Evolutionary conservation across 2,329 filamentous ascomycete species (phyloP).

Genomic region (Decorospora gaudefroyi): DNA sequence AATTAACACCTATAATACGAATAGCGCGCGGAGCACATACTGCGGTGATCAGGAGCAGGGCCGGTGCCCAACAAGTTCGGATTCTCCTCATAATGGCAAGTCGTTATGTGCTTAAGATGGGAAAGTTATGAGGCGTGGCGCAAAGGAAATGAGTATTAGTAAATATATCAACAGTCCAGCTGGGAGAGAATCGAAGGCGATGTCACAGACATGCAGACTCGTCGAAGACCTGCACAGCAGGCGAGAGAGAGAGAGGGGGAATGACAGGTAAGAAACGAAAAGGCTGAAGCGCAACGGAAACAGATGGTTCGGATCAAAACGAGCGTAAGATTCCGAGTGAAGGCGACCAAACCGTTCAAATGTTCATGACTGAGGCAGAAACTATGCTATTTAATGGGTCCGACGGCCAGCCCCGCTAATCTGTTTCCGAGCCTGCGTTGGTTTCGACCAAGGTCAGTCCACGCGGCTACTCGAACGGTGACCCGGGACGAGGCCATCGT

Average conservation of each 20-base stretch:
- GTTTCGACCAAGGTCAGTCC: constrained; percentile 30
- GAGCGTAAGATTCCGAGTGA: constrained; percentile 36
- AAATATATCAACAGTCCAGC: constrained; percentile 46
- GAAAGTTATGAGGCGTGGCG: not conserved
- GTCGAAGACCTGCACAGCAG: constrained; percentile 46
- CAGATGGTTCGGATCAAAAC: constrained; percentile 31
- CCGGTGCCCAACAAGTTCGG: constrained; percentile 29
- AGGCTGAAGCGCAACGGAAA: constrained; percentile 19
- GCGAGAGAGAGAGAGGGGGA: constrained; percentile 20
- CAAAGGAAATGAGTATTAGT: constrained; percentile 31
- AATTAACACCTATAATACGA: constrained; percentile 21
- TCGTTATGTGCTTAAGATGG: not conserved
- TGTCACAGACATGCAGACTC: constrained; percentile 44
- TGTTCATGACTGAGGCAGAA: constrained; percentile 31
- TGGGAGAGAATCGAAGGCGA: constrained; percentile 33
- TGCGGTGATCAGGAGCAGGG: constrained; percentile 37
- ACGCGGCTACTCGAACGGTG: constrained; percentile 36
- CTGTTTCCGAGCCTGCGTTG: constrained; percentile 39
- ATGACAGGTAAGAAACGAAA: constrained; percentile 29
- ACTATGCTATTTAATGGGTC: constrained; percentile 33
- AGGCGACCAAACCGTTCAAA: constrained; percentile 40
- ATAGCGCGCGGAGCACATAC: constrained; percentile 24
- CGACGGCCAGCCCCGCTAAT: constrained; percentile 25
- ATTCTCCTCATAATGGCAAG: constrained; percentile 38
- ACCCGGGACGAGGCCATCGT: constrained; percentile 13